Evolutionary conservation across 352 stramenopile species (phyloP).

Genomic region (Plasmopara halstedii): DNA sequence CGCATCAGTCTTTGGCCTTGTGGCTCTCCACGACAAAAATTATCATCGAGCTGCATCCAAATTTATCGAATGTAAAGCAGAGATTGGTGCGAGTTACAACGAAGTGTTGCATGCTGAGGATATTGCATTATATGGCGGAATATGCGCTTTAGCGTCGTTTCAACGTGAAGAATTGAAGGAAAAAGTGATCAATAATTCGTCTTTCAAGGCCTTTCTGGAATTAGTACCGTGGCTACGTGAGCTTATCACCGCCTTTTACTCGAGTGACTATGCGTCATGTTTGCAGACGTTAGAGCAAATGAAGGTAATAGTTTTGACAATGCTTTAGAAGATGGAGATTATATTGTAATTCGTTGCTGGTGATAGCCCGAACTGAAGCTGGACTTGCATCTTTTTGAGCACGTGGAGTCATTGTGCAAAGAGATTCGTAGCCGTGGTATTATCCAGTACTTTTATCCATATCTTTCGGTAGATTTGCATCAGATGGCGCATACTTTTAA

Average conservation of each 20-base stretch:
- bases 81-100: slow-evolving; percentile 76
- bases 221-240: slow-evolving; percentile 81
- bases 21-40: slow-evolving; percentile 73
- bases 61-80: slow-evolving; percentile 75
- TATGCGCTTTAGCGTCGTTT: slow-evolving; percentile 83
- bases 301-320: slow-evolving; percentile 32
- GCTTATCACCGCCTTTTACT: slow-evolving; percentile 85
- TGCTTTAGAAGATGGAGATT: too few species aligned
- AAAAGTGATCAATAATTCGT: slow-evolving; percentile 82
- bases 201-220: slow-evolving; percentile 86
- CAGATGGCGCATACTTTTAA: slow-evolving; percentile 85
- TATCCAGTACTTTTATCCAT: slow-evolving; percentile 86
- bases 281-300: slow-evolving; percentile 67
- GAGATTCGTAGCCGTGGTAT: slow-evolving; percentile 82
- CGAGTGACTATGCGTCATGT: slow-evolving; percentile 78
- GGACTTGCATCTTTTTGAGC: slow-evolving; percentile 71
- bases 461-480: slow-evolving; percentile 77
- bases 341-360: too few species aligned
- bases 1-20: slow-evolving; percentile 63
- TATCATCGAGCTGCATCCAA: slow-evolving; percentile 70
- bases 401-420: slow-evolving; percentile 66
- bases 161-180: slow-evolving; percentile 71
- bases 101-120: slow-evolving; percentile 82
- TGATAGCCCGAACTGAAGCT: slow-evolving; percentile 61
- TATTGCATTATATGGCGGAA: slow-evolving; percentile 80